phyloP scores from a whole-genome alignment of 2,329 filamentous ascomycete genomes.

The Aureobasidium sp. region DNA sequence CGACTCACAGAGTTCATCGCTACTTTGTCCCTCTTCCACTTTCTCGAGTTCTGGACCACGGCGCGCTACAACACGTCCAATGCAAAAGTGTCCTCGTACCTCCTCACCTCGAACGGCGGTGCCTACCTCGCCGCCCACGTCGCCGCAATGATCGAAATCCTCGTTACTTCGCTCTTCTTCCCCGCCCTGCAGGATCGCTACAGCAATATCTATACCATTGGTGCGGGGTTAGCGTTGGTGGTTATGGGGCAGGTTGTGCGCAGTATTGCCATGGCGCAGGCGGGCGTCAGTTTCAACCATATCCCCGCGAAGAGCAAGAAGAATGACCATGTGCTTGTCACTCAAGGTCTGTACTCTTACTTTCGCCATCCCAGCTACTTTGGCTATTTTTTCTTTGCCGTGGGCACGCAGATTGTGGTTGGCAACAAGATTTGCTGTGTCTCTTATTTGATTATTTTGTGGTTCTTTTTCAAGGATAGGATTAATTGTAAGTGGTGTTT shows the following conservation, averaged over 20 bases:
- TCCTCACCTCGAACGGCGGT: conserved; percentile 77
- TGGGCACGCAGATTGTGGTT: conserved; percentile 87
- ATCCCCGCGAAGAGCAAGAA: conserved; percentile 64
- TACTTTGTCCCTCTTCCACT: conserved; percentile 77
- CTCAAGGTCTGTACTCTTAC: conserved; percentile 66
- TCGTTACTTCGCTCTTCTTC: conserved; percentile 51
- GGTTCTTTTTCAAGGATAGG: conserved; percentile 72
- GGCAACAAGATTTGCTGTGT: conserved; percentile 76
- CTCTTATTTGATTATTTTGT: conserved; percentile 68
- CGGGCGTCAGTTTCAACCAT: conserved; percentile 85
- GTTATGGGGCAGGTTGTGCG: conserved; percentile 66
- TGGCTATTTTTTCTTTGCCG: conserved; percentile 96
- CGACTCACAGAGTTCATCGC: conserved; percentile 56
- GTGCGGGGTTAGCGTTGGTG: conserved; percentile 58
- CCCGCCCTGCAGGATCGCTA: conserved; percentile 42
- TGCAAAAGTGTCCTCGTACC: conserved; percentile 67
- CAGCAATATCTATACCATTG: conserved; percentile 35
- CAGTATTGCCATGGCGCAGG: conserved; percentile 80
- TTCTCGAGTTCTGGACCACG: conserved; percentile 91
- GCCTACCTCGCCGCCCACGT: conserved; percentile 78
- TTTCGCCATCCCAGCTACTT: conserved; percentile 90
- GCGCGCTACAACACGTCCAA: conserved; percentile 72
- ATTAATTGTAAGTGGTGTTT: conserved; percentile 51
- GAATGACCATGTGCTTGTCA: conserved; percentile 74
- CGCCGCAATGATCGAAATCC: conserved; percentile 65